Conservation (phyloP, 225 moss, liverwort and hornwort genomes). For the Bryum argenteum region DNA sequence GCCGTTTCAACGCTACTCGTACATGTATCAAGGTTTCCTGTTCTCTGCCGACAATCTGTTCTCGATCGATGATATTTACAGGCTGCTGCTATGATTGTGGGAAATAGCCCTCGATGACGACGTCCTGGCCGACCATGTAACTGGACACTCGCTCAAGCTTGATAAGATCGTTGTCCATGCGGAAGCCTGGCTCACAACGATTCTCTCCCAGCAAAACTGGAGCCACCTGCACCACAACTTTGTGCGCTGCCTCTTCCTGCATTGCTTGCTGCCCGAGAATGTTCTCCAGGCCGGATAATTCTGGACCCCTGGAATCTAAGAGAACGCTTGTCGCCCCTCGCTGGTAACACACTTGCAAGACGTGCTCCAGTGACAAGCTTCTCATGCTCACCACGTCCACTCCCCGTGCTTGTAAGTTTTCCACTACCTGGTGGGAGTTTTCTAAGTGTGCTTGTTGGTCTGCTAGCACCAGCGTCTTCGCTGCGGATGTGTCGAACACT, state of each 20-base stretch:
- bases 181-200: conserved; percentile 52
- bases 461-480: conserved; percentile 75
- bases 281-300: conserved; percentile 59
- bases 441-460: conserved; percentile 46
- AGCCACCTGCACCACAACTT: conserved; percentile 72
- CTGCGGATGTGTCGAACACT: conserved; percentile 65
- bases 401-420: conserved; percentile 55
- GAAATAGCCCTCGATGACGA: conserved; percentile 78
- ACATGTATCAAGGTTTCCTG: neutral
- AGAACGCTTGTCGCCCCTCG: conserved; percentile 76
- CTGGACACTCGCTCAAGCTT: conserved; percentile 68
- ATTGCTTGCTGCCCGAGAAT: conserved; percentile 63
- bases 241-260: conserved; percentile 58
- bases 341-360: conserved; percentile 60
- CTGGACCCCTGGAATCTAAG: conserved; percentile 68
- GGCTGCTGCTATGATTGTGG: conserved; percentile 20
- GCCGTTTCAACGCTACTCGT: neutral
- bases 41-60: neutral
- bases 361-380: conserved; percentile 57
- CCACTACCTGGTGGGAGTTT: conserved; percentile 47
- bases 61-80: conserved; percentile 1
- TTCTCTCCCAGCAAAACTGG: conserved; percentile 66
- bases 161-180: conserved; percentile 43
- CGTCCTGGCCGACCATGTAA: conserved; percentile 52
- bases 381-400: conserved; percentile 77